Percentiles rank a stretch among this genome's conserved stretches.
Conservation (phyloP, 2,329 filamentous ascomycete species). For the Lachnum nothofagi region DNA sequence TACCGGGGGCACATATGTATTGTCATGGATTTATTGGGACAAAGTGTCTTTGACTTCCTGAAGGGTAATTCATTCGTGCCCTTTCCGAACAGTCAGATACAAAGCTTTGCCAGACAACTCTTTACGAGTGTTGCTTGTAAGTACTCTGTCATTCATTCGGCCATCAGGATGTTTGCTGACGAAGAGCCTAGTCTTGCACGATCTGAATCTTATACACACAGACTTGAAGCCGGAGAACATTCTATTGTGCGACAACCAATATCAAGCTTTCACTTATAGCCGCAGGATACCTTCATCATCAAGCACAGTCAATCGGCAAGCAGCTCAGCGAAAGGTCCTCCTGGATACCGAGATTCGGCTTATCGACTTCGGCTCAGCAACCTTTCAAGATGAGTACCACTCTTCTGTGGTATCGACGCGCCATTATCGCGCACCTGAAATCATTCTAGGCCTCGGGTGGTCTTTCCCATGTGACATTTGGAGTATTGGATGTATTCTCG, state of each 20-base stretch:
- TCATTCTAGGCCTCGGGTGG: conserved; percentile 66
- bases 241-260: conserved; percentile 58
- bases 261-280: conserved; percentile 68
- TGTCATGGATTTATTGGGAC: conserved; percentile 71
- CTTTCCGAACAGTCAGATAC: conserved; percentile 97
- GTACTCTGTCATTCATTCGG: conserved; percentile 36
- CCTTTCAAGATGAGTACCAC: conserved; percentile 69
- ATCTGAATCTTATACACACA: conserved; percentile 95
- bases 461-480: conserved; percentile 68
- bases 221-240: conserved; percentile 69
- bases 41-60: conserved; percentile 97
- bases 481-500: conserved; percentile 69
- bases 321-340: conserved; percentile 59
- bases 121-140: conserved; percentile 97
- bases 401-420: conserved; percentile 66
- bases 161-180: conserved; percentile 23
- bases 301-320: conserved; percentile 53
- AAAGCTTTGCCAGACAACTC: conserved; percentile 90
- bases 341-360: conserved; percentile 65
- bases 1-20: conserved; percentile 95
- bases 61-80: conserved; percentile 94
- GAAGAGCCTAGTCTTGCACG: conserved; percentile 69
- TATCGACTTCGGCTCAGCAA: conserved; percentile 68
- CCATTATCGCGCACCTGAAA: conserved; percentile 66
- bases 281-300: conserved; percentile 65